phyloP scores from a whole-genome alignment of 139 green algal species.

The Asterochloris sp. region DNA sequence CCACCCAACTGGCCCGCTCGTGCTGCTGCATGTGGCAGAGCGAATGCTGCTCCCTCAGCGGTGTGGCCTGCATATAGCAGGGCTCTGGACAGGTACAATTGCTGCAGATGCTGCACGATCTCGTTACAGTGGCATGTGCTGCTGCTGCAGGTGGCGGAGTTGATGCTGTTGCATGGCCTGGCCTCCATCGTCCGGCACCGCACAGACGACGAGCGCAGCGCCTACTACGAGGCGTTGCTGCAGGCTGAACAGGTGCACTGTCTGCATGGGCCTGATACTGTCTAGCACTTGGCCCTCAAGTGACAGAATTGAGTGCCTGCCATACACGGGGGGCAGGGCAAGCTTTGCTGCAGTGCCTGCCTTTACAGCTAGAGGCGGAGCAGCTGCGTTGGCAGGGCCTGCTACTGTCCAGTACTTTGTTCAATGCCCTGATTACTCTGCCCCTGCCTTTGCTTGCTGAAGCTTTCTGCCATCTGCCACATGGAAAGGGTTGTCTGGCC shows the following conservation, averaged over 20 bases:
- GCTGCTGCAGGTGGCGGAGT: constrained; percentile 69
- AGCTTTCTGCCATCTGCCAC: too few species aligned
- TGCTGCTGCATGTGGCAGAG: not conserved
- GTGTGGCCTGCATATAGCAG: not conserved
- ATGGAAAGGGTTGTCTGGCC: too few species aligned
- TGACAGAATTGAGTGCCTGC: too few species aligned
- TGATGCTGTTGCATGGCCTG: constrained; percentile 82
- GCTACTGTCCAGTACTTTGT: too few species aligned
- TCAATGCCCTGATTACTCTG: too few species aligned
- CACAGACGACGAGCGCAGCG: constrained; percentile 68
- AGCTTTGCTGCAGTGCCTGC: too few species aligned
- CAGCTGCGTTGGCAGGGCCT: too few species aligned
- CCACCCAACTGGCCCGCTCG: not conserved
- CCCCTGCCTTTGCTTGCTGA: too few species aligned
- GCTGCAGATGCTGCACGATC: not conserved
- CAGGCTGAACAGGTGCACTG: constrained; percentile 68
- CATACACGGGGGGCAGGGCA: too few species aligned
- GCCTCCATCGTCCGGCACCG: constrained; percentile 74
- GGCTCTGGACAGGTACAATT: not conserved
- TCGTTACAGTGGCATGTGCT: not conserved
- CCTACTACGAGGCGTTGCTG: constrained; percentile 86
- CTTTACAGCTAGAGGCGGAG: too few species aligned
- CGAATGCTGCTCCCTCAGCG: not conserved
- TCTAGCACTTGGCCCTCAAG: too few species aligned
- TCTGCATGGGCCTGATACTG: not conserved